Evolutionary conservation across 108 stramenopile genomes (phyloP), one percentile per base, ranked within the genome.

Genomic region (Cylindrotheca fusiformis): DNA sequence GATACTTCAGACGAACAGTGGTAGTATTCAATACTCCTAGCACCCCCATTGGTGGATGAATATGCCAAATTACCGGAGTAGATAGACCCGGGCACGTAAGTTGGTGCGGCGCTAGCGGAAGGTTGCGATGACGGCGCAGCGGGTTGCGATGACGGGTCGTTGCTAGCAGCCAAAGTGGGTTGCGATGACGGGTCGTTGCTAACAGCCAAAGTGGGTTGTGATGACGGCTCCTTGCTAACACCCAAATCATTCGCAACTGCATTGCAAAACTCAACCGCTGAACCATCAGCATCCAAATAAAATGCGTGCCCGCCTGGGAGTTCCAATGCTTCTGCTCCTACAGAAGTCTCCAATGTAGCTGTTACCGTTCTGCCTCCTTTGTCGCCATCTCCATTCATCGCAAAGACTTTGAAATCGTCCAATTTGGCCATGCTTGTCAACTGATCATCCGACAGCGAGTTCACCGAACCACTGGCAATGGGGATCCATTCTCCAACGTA

Each of bases 211-310:
- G n/a, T n/a, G n/a, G n/a, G n/a, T n/a, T n/a, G n/a, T n/a, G n/a
- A n/a, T n/a, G n/a, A n/a, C n/a, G n/a, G n/a, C n/a, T n/a, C n/a
- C n/a, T n/a, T 51, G n/a, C 21, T 22, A 14, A 55, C n/a, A 58
- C 32, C 21, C 57, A 58, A 32, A 2, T n/a, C 23, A 18, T 63
- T 23, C 0, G 52, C 29, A 33, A 79, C 49, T 1, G 63, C 56
- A 0, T 32, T 19, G 8, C 82, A 78, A 74, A 93, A 93, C 33
- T 74, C 76, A 25, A 74, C 65, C 2, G 88, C n/a, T n/a, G n/a
- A n/a, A n/a, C n/a, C n/a, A n/a, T n/a, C 85, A 63, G 75, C 72
- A 64, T 89, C 88, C 47, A 89, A 67, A 55, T 93, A 93, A 0
- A 77, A 83, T 22, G 91, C 84, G 68, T 93, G 91, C 32, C 65